A percentile compares a stretch with the other conserved stretches of the same genome.
Conservation (phyloP, 176 grass and related monocot genomes). For the Echinochloa phyllopogon region DNA sequence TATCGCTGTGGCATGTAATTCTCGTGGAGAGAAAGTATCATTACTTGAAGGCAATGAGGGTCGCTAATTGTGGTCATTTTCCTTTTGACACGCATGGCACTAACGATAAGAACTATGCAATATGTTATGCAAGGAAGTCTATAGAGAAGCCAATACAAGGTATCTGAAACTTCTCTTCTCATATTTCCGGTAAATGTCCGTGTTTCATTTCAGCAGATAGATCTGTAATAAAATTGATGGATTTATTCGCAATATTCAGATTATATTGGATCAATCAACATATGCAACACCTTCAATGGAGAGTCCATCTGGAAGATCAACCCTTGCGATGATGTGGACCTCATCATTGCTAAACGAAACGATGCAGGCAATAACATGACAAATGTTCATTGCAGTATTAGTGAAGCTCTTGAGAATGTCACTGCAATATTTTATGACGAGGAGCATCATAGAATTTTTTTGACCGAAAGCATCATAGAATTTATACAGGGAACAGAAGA, state of each 20-base stretch:
- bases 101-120: neutral
- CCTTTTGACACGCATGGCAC: too few relatives aligned
- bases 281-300: neutral
- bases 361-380: too few relatives aligned
- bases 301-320: neutral
- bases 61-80: too few relatives aligned
- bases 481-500: neutral
- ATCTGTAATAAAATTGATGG: neutral
- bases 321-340: neutral
- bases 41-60: neutral
- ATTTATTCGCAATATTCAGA: neutral
- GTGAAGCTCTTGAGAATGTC: neutral
- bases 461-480: neutral
- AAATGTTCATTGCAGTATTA: too few relatives aligned
- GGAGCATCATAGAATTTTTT: neutral
- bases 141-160: neutral
- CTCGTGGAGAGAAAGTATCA: neutral
- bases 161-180: neutral
- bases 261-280: neutral
- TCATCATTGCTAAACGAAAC: neutral
- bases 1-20: neutral
- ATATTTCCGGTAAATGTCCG: neutral
- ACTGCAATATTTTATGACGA: neutral
- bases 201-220: neutral
- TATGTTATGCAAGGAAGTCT: neutral